These are phyloP conservation scores for Nakaseomyces nivariensis DNA, from an alignment of 1,139 yeast genomes.

Conservation along the genomic window DNA sequence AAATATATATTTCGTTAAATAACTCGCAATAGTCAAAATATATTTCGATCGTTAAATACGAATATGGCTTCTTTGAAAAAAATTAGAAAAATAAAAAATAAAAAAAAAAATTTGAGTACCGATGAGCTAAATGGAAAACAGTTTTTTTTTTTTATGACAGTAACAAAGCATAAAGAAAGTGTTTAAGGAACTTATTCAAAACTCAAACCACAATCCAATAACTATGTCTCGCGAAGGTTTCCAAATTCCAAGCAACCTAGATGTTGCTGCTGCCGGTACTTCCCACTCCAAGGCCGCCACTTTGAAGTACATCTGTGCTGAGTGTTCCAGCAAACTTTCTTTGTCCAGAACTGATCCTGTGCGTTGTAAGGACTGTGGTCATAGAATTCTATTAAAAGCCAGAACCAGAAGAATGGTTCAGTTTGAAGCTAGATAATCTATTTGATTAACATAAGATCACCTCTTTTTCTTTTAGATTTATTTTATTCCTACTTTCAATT, in stretches of 20 bases:
- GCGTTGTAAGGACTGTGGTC: constrained; percentile 98
- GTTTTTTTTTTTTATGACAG: background rate
- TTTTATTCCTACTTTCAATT: background rate
- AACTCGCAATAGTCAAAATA: no score
- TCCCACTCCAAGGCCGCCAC: constrained; percentile 70
- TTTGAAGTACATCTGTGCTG: constrained; percentile 90
- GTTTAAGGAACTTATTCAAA: background rate
- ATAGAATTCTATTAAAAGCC: constrained; percentile 92
- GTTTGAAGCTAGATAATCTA: constrained; percentile 54
- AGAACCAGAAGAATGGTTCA: constrained; percentile 93
- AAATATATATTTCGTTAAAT: no score
- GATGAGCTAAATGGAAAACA: background rate
- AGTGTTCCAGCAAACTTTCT: constrained; percentile 84
- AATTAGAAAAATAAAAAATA: background rate
- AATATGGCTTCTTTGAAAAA: background rate
- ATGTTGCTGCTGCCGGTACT: constrained; percentile 59
- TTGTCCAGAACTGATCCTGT: constrained; percentile 92
- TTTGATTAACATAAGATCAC: background rate
- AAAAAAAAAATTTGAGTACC: background rate
- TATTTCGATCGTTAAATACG: background rate
- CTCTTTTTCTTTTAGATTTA: background rate
- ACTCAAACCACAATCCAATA: background rate
- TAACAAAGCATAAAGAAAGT: background rate
- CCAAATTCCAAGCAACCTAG: constrained; percentile 76
- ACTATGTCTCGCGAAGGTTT: constrained; percentile 80